Evolutionary conservation across 257 asterid genomes (phyloP).

Genomic region (Phtheirospermum japonicum): DNA sequence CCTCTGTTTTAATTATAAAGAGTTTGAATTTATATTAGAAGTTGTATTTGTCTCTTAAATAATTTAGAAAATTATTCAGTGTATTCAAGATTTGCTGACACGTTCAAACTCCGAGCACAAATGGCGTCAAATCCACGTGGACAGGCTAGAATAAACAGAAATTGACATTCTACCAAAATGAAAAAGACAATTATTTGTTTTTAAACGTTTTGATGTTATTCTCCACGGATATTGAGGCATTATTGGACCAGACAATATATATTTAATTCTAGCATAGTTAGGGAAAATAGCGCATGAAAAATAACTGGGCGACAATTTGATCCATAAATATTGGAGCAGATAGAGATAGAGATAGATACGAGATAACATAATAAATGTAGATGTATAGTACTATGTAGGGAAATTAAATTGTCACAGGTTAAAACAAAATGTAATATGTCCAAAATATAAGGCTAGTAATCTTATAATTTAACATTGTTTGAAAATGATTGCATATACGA

Average conservation of each 20-base stretch:
- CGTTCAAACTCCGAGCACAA: conserved; percentile 20
- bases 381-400: too few species aligned
- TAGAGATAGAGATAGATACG: neutral
- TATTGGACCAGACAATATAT: neutral
- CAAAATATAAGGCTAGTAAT: too few species aligned
- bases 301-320: neutral
- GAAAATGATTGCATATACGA: too few species aligned
- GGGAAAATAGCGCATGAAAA: neutral
- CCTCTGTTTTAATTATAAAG: too few species aligned
- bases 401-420: neutral
- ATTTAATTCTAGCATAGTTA: too few species aligned
- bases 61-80: neutral
- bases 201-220: too few species aligned
- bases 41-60: too few species aligned
- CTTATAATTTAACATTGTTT: too few species aligned
- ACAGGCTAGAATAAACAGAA: conserved; percentile 25
- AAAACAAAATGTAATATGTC: too few species aligned
- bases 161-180: conserved; percentile 34
- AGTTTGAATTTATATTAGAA: too few species aligned
- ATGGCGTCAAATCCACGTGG: conserved; percentile 30
- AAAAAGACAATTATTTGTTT: conserved; percentile 20
- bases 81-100: conserved; percentile 6
- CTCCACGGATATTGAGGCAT: neutral
- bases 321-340: neutral
- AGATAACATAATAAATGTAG: neutral